Percentiles rank a stretch among this genome's conserved stretches.
Conservation (phyloP, 805 yeast species). For the Candida xyloterini region DNA sequence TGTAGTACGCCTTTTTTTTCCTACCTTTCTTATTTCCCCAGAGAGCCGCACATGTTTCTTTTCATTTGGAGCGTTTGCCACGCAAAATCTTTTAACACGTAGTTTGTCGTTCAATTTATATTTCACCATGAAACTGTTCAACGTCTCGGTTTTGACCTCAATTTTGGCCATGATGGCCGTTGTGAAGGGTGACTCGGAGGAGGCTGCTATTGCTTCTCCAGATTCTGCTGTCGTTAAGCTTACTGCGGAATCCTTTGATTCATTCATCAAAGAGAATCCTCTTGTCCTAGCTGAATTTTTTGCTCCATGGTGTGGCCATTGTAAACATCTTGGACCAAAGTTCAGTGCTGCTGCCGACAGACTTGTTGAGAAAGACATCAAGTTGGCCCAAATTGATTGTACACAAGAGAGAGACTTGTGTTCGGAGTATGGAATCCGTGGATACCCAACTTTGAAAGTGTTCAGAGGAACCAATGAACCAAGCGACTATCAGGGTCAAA, state of each 20-base stretch:
- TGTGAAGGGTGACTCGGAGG: constrained; percentile 35
- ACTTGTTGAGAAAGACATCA: constrained; percentile 58
- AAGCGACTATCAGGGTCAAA: constrained; percentile 77
- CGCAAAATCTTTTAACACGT: constrained; percentile 5
- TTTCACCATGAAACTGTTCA: constrained; percentile 38
- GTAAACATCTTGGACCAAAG: constrained; percentile 85
- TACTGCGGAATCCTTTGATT: constrained; percentile 59
- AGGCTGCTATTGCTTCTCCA: constrained; percentile 68
- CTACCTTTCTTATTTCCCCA: neutral
- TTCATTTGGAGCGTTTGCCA: constrained; percentile 7
- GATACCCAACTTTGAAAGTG: constrained; percentile 82
- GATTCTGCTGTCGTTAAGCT: constrained; percentile 87
- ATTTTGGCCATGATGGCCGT: constrained; percentile 38
- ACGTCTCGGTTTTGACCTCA: constrained; percentile 38
- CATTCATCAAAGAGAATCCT: constrained; percentile 67
- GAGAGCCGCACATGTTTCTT: neutral
- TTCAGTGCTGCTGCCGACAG: constrained; percentile 67
- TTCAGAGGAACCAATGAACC: constrained; percentile 53
- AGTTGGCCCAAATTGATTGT: constrained; percentile 83
- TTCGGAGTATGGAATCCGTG: constrained; percentile 62
- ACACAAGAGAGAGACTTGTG: constrained; percentile 74
- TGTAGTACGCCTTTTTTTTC: too few relatives aligned
- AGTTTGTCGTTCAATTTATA: neutral
- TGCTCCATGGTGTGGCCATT: constrained; percentile 98
- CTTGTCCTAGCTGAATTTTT: constrained; percentile 83